phyloP scores from a whole-genome alignment of 1,139 yeast species.

The Ashbya aceris region DNA sequence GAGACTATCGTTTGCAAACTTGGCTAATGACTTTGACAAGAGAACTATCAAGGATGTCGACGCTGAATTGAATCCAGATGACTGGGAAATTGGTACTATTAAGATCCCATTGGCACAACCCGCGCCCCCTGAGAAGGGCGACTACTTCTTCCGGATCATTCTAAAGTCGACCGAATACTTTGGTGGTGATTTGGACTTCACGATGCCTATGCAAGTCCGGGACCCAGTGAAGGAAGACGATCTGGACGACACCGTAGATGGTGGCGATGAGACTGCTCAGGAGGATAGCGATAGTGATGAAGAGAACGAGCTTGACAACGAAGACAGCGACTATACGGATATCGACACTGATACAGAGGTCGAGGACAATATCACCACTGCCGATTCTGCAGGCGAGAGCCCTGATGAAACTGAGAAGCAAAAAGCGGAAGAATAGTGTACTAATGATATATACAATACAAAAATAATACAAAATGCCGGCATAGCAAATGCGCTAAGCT shows the following conservation, averaged over 20 bases:
- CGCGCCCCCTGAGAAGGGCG: slow-evolving; percentile 60
- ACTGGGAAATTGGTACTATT: slow-evolving; percentile 55
- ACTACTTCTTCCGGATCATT: slow-evolving; percentile 53
- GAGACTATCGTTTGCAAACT: slow-evolving; percentile 26
- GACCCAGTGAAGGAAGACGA: slow-evolving; percentile 32
- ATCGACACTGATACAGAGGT: slow-evolving; percentile 38
- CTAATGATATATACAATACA: background rate
- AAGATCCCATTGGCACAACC: slow-evolving; percentile 65
- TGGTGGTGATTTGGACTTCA: slow-evolving; percentile 63
- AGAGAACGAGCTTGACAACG: slow-evolving; percentile 26
- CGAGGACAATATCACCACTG: slow-evolving; percentile 22
- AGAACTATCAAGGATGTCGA: slow-evolving; percentile 22
- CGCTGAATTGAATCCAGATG: slow-evolving; percentile 32
- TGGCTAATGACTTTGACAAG: slow-evolving; percentile 24
- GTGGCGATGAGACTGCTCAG: slow-evolving; percentile 39
- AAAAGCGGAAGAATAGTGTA: slow-evolving; percentile 1
- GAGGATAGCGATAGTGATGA: slow-evolving; percentile 35
- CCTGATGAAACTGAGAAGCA: slow-evolving; percentile 10
- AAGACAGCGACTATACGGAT: slow-evolving; percentile 33
- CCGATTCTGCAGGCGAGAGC: background rate
- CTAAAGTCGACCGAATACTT: slow-evolving; percentile 60
- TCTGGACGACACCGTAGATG: slow-evolving; percentile 14
- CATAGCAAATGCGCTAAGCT: too few species aligned
- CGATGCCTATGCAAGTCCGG: slow-evolving; percentile 51
- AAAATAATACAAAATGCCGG: background rate